Conservation (phyloP, 768 basidiomycete genomes). For the Podaxis sp. region DNA sequence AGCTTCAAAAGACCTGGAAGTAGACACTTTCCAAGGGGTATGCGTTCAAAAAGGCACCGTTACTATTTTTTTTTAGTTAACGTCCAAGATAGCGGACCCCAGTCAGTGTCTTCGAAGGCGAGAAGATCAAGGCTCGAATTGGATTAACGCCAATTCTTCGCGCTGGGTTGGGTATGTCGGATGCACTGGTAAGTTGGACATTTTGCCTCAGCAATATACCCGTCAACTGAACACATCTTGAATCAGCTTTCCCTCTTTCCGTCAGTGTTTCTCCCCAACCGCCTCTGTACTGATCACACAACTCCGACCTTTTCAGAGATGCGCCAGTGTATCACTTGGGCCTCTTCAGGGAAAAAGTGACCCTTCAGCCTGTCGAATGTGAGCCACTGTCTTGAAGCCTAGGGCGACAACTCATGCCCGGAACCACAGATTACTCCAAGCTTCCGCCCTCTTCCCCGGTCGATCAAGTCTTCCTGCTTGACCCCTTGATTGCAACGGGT, state of each 20-base stretch:
- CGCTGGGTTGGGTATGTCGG: conserved; percentile 91
- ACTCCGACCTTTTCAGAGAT: conserved; percentile 31
- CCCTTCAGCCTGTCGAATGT: conserved; percentile 91
- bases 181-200: conserved; percentile 62
- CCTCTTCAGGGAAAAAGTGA: conserved; percentile 81
- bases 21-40: conserved; percentile 62
- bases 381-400: background rate
- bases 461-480: conserved; percentile 83
- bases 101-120: conserved; percentile 74
- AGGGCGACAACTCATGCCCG: background rate
- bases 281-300: too few species aligned
- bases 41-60: conserved; percentile 18
- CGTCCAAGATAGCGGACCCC: conserved; percentile 61
- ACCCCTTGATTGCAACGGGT: conserved; percentile 92
- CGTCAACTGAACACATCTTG: conserved; percentile 7
- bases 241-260: conserved; percentile 72
- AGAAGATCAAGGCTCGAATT: conserved; percentile 67
- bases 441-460: conserved; percentile 71
- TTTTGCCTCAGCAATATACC: conserved; percentile 13
- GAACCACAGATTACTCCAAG: conserved; percentile 77
- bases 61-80: background rate
- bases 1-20: conserved; percentile 65
- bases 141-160: conserved; percentile 90
- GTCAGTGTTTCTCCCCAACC: conserved; percentile 33
- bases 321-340: conserved; percentile 91